A percentile compares a stretch with the other conserved stretches of the same genome.
Conservation (phyloP, 2,329 filamentous ascomycete genomes). For the Trichoderma brevicompactum region DNA sequence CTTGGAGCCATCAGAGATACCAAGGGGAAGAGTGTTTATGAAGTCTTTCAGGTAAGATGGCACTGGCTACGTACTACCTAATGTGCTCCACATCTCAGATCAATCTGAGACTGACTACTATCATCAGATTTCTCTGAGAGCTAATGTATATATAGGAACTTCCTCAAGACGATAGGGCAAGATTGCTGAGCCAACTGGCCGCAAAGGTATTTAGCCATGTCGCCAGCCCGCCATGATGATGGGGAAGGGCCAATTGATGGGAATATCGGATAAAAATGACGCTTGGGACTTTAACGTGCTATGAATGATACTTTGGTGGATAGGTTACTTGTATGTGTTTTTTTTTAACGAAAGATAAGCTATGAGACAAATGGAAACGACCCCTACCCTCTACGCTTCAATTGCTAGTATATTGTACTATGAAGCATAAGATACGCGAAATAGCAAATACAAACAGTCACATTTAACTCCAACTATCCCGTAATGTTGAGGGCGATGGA, state of each 20-base stretch:
- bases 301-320: not conserved
- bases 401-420: not conserved
- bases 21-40: conserved; percentile 92
- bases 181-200: conserved; percentile 81
- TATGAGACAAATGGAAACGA: conserved; percentile 23
- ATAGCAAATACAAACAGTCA: not conserved
- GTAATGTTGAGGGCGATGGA: not conserved
- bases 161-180: conserved; percentile 79
- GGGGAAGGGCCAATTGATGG: conserved; percentile 52
- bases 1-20: conserved; percentile 89
- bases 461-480: not conserved
- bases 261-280: conserved; percentile 40
- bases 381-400: conserved; percentile 1
- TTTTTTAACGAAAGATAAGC: not conserved
- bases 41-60: conserved; percentile 70
- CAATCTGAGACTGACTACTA: conserved; percentile 24
- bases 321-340: not conserved
- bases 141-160: conserved; percentile 61
- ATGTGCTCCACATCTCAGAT: conserved; percentile 6
- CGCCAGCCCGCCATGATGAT: conserved; percentile 52
- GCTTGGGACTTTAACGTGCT: not conserved
- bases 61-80: not conserved
- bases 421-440: not conserved
- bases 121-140: conserved; percentile 20
- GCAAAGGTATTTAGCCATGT: conserved; percentile 84